Conservation (phyloP, 192 early-diverging fungal genomes). For the Coemansia brasiliensis region DNA sequence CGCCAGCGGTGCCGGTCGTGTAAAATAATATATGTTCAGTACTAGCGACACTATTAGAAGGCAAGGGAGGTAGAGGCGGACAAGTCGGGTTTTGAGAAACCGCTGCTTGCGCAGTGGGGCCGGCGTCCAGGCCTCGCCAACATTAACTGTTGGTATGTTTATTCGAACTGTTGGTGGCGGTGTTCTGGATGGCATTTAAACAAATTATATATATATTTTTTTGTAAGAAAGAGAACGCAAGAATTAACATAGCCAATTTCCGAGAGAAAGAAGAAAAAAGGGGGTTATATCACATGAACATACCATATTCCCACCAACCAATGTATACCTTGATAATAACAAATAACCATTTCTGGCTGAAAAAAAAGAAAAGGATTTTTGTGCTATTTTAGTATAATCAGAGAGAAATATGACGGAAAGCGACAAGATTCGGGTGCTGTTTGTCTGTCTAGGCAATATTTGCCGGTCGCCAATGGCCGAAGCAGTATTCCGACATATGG, state of each 20-base stretch:
- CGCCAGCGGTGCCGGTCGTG: conserved; percentile 38
- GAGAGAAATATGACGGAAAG: conserved; percentile 4
- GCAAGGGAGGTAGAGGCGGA: conserved; percentile 39
- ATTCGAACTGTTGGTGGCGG: conserved; percentile 51
- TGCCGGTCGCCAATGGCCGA: conserved; percentile 93
- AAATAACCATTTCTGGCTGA: no score
- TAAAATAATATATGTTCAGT: conserved; percentile 54
- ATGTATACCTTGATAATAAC: background rate
- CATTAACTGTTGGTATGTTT: conserved; percentile 54
- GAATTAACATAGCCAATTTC: background rate
- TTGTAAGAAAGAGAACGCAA: no score
- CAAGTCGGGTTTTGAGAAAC: conserved; percentile 20
- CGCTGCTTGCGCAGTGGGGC: conserved; percentile 52
- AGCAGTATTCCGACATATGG: conserved; percentile 80
- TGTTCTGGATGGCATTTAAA: conserved; percentile 39
- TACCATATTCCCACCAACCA: background rate
- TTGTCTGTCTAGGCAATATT: conserved; percentile 78
- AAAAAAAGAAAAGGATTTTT: no score
- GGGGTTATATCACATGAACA: background rate
- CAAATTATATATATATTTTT: background rate
- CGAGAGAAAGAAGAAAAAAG: background rate
- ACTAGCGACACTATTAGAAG: conserved; percentile 42
- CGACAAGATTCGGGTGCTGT: conserved; percentile 47
- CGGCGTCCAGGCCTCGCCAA: conserved; percentile 47
- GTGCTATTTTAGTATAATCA: no score